Conservation (phyloP, 2,329 filamentous ascomycete genomes). For the Paracoccidioides lutzii region DNA sequence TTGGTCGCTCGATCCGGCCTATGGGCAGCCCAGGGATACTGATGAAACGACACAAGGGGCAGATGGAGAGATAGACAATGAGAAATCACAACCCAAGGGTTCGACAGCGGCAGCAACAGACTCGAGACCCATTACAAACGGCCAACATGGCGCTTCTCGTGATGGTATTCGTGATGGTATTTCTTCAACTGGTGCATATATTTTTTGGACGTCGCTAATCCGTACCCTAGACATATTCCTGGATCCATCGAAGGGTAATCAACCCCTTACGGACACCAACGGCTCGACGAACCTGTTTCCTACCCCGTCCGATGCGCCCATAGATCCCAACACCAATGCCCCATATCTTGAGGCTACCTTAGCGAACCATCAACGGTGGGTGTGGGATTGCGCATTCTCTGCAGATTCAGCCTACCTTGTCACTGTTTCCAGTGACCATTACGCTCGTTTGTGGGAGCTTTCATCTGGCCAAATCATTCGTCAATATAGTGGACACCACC, state of each 20-base stretch:
- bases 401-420: constrained; percentile 88
- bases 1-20: constrained; percentile 75
- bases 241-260: neutral
- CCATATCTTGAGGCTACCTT: constrained; percentile 74
- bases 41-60: constrained; percentile 7
- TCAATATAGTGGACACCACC: constrained; percentile 89
- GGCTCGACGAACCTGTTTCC: constrained; percentile 16
- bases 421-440: constrained; percentile 87
- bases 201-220: neutral
- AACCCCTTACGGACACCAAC: constrained; percentile 1
- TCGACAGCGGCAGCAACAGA: neutral
- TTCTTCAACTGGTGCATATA: neutral
- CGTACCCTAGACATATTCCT: neutral
- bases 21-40: constrained; percentile 28
- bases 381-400: constrained; percentile 94
- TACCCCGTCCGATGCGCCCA: constrained; percentile 26
- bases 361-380: constrained; percentile 85
- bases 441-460: constrained; percentile 83
- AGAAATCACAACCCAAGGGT: neutral
- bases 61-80: neutral
- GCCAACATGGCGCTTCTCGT: neutral
- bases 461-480: constrained; percentile 76
- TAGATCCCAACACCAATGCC: constrained; percentile 38
- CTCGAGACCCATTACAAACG: neutral
- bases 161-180: neutral